Conservation (phyloP, 2,329 filamentous ascomycete genomes). For the Fusarium sp. region DNA sequence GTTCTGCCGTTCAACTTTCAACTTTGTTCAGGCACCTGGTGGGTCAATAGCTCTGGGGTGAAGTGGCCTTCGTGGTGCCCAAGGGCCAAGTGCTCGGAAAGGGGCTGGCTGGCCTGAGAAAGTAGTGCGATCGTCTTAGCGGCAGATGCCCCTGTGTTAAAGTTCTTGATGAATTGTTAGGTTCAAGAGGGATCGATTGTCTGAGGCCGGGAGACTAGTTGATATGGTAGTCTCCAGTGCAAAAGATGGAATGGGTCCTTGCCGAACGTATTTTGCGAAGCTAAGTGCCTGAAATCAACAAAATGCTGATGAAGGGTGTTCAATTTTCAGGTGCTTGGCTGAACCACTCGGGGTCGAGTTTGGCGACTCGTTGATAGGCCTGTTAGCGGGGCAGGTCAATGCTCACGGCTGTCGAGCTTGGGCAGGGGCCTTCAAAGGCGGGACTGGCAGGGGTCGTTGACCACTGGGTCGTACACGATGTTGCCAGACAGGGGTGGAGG, state of each 20-base stretch:
- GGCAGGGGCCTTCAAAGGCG: slow-evolving; percentile 24
- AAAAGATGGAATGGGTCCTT: slow-evolving; percentile 20
- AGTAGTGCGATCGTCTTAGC: slow-evolving; percentile 36
- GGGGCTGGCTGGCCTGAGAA: slow-evolving; percentile 39
- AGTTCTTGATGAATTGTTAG: slow-evolving; percentile 5
- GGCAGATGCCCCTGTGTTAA: slow-evolving; percentile 21
- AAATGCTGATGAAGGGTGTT: slow-evolving; percentile 23
- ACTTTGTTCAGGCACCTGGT: slow-evolving; percentile 33
- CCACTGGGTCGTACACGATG: slow-evolving; percentile 27
- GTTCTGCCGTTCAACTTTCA: slow-evolving; percentile 37
- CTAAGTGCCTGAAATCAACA: slow-evolving; percentile 16
- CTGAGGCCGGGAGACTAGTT: slow-evolving; percentile 1
- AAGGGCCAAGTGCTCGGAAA: slow-evolving; percentile 38
- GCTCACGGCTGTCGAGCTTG: slow-evolving; percentile 41
- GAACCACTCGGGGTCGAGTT: slow-evolving; percentile 31
- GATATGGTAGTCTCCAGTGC: slow-evolving; percentile 23
- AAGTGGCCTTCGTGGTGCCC: slow-evolving; percentile 31
- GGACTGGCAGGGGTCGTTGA: slow-evolving; percentile 36
- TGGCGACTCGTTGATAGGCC: slow-evolving; percentile 33
- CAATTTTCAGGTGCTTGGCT: slow-evolving; percentile 37
- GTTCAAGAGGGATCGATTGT: not conserved
- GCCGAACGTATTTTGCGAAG: slow-evolving; percentile 17
- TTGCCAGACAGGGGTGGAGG: slow-evolving; percentile 23
- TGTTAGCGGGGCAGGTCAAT: slow-evolving; percentile 43
- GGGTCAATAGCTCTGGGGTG: slow-evolving; percentile 38